phyloP scores from a whole-genome alignment of 2,329 filamentous ascomycete genomes.

The Neopestalotiopsis sp. region DNA sequence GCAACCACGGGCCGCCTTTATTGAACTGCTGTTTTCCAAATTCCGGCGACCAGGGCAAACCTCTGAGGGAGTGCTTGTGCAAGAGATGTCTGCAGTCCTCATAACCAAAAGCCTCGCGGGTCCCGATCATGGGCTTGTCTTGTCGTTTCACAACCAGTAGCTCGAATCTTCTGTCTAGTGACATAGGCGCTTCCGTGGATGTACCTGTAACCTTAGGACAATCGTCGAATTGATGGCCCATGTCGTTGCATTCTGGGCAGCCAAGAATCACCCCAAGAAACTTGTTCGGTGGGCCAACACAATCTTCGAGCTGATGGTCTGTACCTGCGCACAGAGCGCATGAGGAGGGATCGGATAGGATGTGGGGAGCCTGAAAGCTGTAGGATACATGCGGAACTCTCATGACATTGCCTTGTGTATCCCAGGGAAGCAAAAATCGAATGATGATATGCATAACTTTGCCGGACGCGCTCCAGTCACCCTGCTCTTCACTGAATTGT shows the following conservation, averaged over 20 bases:
- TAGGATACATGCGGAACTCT: too few species aligned
- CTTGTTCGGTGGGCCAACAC: neutral
- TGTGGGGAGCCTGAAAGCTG: too few species aligned
- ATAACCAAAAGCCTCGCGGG: neutral
- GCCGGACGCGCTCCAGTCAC: too few species aligned
- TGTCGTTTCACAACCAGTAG: neutral
- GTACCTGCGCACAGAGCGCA: neutral
- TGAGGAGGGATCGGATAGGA: neutral
- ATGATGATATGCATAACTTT: too few species aligned
- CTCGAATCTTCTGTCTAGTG: neutral
- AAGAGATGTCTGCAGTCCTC: neutral
- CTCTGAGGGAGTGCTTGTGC: neutral
- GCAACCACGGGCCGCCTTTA: neutral
- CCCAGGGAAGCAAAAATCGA: too few species aligned
- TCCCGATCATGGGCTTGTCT: neutral
- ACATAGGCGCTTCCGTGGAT: neutral
- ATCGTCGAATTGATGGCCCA: neutral
- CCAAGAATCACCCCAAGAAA: neutral
- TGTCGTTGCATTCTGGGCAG: neutral
- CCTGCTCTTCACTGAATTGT: too few species aligned
- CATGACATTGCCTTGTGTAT: too few species aligned
- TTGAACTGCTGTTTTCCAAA: neutral
- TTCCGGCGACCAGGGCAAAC: neutral
- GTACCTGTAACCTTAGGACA: neutral
- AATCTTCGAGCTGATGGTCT: neutral